Base-by-base conservation (phyloP, 1,284 basidiomycete species). In the Trametes versicolor region DNA sequence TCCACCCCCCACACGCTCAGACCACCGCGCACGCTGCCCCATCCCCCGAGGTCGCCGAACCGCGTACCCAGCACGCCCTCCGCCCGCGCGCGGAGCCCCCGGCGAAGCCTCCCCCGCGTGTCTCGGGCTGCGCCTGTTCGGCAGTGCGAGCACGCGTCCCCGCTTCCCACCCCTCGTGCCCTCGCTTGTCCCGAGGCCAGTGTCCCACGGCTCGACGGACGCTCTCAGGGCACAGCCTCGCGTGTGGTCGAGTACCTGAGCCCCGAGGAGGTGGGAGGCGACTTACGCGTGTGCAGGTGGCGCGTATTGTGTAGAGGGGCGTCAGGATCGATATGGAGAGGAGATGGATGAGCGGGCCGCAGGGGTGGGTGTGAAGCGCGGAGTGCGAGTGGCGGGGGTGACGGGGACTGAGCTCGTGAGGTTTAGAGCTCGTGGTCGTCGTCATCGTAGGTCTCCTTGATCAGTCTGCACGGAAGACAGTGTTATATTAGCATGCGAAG, bases 401-500 rank as follows among this genome's bases (percentile, higher is more conserved):
- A n/a, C n/a, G n/a, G n/a, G n/a, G n/a, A n/a, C 50, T 32, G 58
- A 50, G 61, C 48, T 21, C 45, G 48, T 39, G 60, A 60, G 15
- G 45, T 61, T 75, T 80, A 90, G 60, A 93, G 79, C 72, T 93
- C 90, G 67, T 90, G 87, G 76, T 96, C 94, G 76, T 95, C 94
- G 73, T 97, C 95, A 74, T 96, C 95, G 70, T 96, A 97, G 47
- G 93, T 91, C 78, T 97, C 95, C 74, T 96, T 96, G 77, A 96
- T 88, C 59, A 97, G 81, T 68, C 89, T 90, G 71, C 48, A 21
- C 17, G 36, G 37, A 47, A n/a, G 37, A 29, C 8, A 5, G 12
- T 9, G 13, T 43, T 25, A 17, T 37, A 66, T 67, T 62, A 75
- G 65, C 45, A 37, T 45, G 39, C 25, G 21, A 21, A 63, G 62